Base-by-base conservation (phyloP, 2,329 filamentous ascomycete genomes). In the Hysterium pulicare region DNA sequence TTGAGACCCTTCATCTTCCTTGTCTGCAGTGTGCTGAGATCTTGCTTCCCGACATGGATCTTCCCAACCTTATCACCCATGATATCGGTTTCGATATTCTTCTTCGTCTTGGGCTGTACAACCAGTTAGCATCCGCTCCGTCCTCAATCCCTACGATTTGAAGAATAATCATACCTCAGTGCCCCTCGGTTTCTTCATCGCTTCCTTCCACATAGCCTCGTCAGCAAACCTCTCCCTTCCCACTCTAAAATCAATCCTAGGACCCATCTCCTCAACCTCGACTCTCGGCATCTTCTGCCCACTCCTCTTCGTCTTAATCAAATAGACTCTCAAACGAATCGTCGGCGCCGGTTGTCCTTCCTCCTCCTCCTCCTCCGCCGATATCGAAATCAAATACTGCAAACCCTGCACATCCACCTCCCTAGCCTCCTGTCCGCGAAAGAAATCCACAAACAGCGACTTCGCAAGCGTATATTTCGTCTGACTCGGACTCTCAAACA, bases 1-100 rank as follows among this genome's bases (percentile, higher is more conserved):
- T 97, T 98, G 54, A 98, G 70, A 54, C 90, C 93, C 82, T 98
- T 98, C 90, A 98, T 97, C 82, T 98, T 98, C 63, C 93, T 84
- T 40, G 90, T 94, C 76, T 98, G 93, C 69, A 98, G 70, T 57
- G 86, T 80, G 62, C 76, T 77, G 45, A 98, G 78, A 71, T 98
- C 90, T 71, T 96, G 90, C 73, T 85, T 89, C 61, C 87, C 89
- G 46, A 95, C 71, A 68, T 98, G 93, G 50, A 98, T 86, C 55
- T 90, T 84, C 50, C 91, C 93, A 51, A 97, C 78, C 83, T 97
- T 97, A 71, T 98, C 93, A 65, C 93, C 93, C 72, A 98, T 89
- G 33, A 83, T 71, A 67, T 97, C 90, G 44, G 87, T 94, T 41
- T 83, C 81, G 57, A 98, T 85, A 69, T 98, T 98, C 85, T 98